phyloP scores from a whole-genome alignment of 495 filamentous ascomycete genomes.

The Penicillium atrosanguineum region DNA sequence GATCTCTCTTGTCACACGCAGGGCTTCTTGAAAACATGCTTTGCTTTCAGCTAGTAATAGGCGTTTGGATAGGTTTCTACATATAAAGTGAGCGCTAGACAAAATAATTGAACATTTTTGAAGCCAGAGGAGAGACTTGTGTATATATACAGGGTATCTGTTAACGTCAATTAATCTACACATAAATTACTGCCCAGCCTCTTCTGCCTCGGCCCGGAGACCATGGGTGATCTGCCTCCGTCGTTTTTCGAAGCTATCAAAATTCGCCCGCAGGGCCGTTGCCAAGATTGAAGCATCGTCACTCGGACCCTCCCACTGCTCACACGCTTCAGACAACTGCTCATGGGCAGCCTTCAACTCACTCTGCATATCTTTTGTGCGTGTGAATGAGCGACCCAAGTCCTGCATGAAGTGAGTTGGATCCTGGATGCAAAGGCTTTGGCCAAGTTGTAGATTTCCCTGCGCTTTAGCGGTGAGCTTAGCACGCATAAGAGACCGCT shows the following conservation, averaged over 20 bases:
- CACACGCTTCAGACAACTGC: conserved; percentile 17
- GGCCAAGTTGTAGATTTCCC: conserved; percentile 25
- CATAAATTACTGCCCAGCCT: not conserved
- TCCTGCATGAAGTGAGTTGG: conserved; percentile 57
- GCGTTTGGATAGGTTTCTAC: not conserved
- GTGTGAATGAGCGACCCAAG: conserved; percentile 44
- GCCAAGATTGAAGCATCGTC: conserved; percentile 23
- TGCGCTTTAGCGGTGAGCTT: conserved; percentile 32
- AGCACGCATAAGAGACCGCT: conserved; percentile 34
- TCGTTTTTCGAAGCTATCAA: conserved; percentile 28
- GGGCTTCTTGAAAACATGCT: not conserved
- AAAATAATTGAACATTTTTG: not conserved
- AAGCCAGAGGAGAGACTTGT: conserved; percentile 6
- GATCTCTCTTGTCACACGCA: not conserved
- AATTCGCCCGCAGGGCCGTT: conserved; percentile 32
- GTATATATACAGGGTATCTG: conserved; percentile 16
- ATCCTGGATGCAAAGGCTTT: conserved; percentile 56
- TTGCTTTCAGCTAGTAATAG: not conserved
- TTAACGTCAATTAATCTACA: not conserved
- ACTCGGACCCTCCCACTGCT: conserved; percentile 17
- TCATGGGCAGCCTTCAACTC: conserved; percentile 25
- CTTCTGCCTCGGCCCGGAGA: too few species aligned
- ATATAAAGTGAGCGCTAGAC: not conserved
- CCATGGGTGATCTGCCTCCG: conserved; percentile 7
- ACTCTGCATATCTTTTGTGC: conserved; percentile 30